A percentile compares a stretch with the other conserved stretches of the same genome.
phyloP scores from a whole-genome alignment of 148 eudicot genomes.

The Amaranthus hypochondriacus region DNA sequence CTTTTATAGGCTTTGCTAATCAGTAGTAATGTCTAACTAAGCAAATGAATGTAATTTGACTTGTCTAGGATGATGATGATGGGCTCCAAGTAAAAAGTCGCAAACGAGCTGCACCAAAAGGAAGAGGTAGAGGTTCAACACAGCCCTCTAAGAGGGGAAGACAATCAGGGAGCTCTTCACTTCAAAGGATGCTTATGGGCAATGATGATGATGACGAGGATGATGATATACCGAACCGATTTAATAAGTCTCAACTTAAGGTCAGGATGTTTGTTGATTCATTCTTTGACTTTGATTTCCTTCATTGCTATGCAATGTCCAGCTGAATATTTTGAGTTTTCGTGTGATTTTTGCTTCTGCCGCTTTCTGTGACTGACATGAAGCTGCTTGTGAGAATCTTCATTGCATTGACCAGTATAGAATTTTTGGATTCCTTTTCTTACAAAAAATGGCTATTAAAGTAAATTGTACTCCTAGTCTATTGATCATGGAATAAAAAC shows the following conservation, averaged over 20 bases:
- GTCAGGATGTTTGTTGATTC: slow-evolving; percentile 30
- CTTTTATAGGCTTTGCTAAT: background rate
- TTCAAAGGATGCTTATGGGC: slow-evolving; percentile 54
- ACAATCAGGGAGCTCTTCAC: slow-evolving; percentile 55
- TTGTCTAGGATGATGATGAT: slow-evolving; percentile 49
- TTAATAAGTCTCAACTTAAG: slow-evolving; percentile 65
- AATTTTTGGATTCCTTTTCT: background rate
- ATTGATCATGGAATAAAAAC: too few relatives aligned
- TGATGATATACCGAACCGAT: slow-evolving; percentile 42
- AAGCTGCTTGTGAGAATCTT: background rate
- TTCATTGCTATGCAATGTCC: background rate
- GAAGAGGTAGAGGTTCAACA: slow-evolving; percentile 67
- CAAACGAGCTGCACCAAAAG: slow-evolving; percentile 87
- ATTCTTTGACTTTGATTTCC: slow-evolving; percentile 2
- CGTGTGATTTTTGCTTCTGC: background rate
- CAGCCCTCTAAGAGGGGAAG: slow-evolving; percentile 79
- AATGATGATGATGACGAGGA: slow-evolving; percentile 60
- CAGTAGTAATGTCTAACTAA: background rate
- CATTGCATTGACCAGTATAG: background rate
- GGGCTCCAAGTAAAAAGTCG: slow-evolving; percentile 49
- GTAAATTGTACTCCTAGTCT: too few relatives aligned
- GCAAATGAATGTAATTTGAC: slow-evolving; percentile 3
- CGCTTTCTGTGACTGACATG: background rate
- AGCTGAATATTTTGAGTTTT: background rate
- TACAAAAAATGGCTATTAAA: too few relatives aligned